phyloP scores from a whole-genome alignment of 169 alveolate genomes.

The Eimeria necatrix region DNA sequence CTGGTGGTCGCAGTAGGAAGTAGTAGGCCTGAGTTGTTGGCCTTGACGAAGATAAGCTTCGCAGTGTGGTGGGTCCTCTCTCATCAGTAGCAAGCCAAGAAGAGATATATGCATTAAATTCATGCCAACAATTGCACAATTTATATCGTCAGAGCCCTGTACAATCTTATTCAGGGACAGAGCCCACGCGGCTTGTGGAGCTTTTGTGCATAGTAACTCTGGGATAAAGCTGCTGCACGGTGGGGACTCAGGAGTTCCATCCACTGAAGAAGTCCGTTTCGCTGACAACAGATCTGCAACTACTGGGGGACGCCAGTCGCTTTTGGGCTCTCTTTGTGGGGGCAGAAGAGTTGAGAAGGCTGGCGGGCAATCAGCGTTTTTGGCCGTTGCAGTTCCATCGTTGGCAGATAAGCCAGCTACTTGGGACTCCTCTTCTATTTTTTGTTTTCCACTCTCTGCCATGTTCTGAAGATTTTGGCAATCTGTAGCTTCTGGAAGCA shows the following conservation, averaged over 20 bases:
- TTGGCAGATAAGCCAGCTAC: neutral
- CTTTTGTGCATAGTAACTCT: conserved; percentile 57
- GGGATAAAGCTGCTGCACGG: conserved; percentile 59
- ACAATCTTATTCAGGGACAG: conserved; percentile 33
- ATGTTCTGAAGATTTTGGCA: neutral
- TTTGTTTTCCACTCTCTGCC: neutral
- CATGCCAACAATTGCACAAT: conserved; percentile 52
- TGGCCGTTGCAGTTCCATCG: conserved; percentile 11
- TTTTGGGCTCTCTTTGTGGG: neutral
- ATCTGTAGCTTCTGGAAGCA: conserved; percentile 45
- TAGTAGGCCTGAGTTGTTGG: neutral
- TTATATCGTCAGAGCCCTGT: conserved; percentile 6
- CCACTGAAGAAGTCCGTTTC: conserved; percentile 6
- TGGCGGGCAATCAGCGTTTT: neutral
- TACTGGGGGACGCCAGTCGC: conserved; percentile 65
- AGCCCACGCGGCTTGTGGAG: conserved; percentile 68
- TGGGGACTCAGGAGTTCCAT: conserved; percentile 21
- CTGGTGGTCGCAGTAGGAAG: conserved; percentile 14
- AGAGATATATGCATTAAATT: conserved; percentile 47
- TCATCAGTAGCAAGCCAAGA: conserved; percentile 64
- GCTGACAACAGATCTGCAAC: conserved; percentile 38
- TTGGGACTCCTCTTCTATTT: neutral
- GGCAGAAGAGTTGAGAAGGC: conserved; percentile 5
- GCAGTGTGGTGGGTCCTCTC: neutral
- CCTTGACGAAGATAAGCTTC: neutral